Evolutionary conservation across 1,139 yeast species (phyloP).

Genomic region (Geotrichum bryndzae): DNA sequence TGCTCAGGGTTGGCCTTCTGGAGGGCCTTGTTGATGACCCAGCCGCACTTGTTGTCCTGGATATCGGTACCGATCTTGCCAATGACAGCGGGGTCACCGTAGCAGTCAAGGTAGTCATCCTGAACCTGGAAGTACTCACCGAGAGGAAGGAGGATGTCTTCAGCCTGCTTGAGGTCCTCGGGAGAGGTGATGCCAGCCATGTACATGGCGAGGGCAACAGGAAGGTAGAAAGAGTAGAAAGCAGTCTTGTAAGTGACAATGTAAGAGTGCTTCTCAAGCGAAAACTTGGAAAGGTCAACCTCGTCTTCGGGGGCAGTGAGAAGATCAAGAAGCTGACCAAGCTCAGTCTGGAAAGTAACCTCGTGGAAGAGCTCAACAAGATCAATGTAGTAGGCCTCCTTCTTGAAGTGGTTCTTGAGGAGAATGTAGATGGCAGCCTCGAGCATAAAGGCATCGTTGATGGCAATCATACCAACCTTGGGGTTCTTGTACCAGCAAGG

Average conservation of each 20-base stretch:
- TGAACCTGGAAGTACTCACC: constrained; percentile 99
- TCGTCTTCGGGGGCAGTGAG: constrained; percentile 95
- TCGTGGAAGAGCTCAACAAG: constrained; percentile 76
- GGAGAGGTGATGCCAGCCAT: constrained; percentile 73
- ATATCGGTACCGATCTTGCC: constrained; percentile 99
- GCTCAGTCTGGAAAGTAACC: constrained; percentile 94
- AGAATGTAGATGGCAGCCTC: constrained; percentile 91
- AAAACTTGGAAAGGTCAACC: constrained; percentile 82
- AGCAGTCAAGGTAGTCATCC: constrained; percentile 95
- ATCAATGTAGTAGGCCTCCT: constrained; percentile 79
- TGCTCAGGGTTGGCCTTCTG: constrained; percentile 74
- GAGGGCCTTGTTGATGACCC: constrained; percentile 94
- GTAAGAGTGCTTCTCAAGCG: constrained; percentile 84
- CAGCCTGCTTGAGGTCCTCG: constrained; percentile 79
- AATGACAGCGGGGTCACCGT: constrained; percentile 94
- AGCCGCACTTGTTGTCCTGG: constrained; percentile 96
- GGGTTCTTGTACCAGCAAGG: constrained; percentile 91
- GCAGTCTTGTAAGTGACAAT: constrained; percentile 97
- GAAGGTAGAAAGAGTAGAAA: constrained; percentile 92
- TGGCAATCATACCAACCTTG: constrained; percentile 85
- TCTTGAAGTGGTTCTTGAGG: constrained; percentile 80
- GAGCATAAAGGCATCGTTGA: constrained; percentile 94
- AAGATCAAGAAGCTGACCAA: constrained; percentile 91
- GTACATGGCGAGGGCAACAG: constrained; percentile 95
- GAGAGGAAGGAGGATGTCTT: constrained; percentile 81